A percentile compares a stretch with the other conserved stretches of the same genome.
phyloP scores from a whole-genome alignment of 139 green algal genomes.

The Micractinium conductrix region DNA sequence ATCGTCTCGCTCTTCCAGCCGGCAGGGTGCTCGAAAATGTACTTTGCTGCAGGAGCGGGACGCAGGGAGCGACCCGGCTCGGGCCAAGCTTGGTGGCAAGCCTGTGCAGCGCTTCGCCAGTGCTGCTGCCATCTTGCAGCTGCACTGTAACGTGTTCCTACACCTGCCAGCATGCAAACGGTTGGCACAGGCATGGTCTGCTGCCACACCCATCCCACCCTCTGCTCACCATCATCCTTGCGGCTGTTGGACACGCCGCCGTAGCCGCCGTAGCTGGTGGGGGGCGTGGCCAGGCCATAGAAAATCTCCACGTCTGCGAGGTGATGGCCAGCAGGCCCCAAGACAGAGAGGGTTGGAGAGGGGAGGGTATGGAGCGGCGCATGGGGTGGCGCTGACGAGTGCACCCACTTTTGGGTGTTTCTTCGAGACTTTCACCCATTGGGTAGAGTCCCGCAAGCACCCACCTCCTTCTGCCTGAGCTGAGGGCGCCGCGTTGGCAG shows the following conservation, averaged over 20 bases:
- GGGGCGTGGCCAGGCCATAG: slow-evolving; percentile 71
- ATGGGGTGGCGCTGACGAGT: no score
- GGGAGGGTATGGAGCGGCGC: no score
- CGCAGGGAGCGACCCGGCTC: no score
- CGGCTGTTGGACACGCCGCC: slow-evolving; percentile 74
- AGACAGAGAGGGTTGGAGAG: no score
- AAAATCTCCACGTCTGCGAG: slow-evolving; percentile 59
- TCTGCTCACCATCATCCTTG: slow-evolving; percentile 51
- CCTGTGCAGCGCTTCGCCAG: no score
- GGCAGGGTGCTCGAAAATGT: slow-evolving; percentile 83
- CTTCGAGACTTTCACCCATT: no score
- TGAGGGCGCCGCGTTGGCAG: neutral
- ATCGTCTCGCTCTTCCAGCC: slow-evolving; percentile 78
- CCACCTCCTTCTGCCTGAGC: slow-evolving; percentile 6
- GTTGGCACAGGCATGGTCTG: no score
- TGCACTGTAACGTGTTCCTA: no score
- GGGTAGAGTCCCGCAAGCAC: no score
- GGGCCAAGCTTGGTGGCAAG: neutral
- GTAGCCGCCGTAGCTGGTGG: slow-evolving; percentile 86
- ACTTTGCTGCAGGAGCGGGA: slow-evolving; percentile 54
- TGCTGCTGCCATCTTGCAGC: no score
- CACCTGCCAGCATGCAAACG: neutral
- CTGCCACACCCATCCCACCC: no score
- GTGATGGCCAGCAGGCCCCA: neutral
- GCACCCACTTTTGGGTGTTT: no score